Conservation (phyloP, 495 filamentous ascomycete species). For the Aspergillus cavernicola region DNA sequence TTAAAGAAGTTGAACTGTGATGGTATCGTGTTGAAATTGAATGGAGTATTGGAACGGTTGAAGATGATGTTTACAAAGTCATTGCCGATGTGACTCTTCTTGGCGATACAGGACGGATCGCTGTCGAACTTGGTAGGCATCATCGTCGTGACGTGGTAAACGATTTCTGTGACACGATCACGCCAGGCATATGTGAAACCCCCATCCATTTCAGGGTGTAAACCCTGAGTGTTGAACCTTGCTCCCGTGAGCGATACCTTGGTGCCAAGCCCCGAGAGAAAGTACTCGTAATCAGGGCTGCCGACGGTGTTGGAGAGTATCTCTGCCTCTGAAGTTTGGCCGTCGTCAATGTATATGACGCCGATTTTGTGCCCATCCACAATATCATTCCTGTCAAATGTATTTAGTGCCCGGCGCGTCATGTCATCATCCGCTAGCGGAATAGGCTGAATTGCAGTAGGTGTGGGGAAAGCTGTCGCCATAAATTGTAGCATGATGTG, state of each 20-base stretch:
- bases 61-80: conserved; percentile 98
- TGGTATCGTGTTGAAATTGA: conserved; percentile 86
- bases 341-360: conserved; percentile 83
- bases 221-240: conserved; percentile 86
- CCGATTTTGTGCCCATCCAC: conserved; percentile 96
- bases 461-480: conserved; percentile 62
- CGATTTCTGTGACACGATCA: conserved; percentile 88
- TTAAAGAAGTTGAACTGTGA: conserved; percentile 94
- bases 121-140: conserved; percentile 84
- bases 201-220: conserved; percentile 83
- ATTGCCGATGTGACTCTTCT: conserved; percentile 96
- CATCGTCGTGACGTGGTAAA: conserved; percentile 92
- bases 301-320: conserved; percentile 83
- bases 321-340: conserved; percentile 73
- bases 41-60: conserved; percentile 86
- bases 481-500: conserved; percentile 77
- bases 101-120: conserved; percentile 71
- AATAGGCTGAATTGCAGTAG: conserved; percentile 65
- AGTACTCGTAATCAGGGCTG: conserved; percentile 78
- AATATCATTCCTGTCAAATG: conserved; percentile 83
- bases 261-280: conserved; percentile 75
- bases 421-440: conserved; percentile 79
- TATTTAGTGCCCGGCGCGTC: conserved; percentile 67
- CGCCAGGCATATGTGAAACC: conserved; percentile 88
- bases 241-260: conserved; percentile 74